Base-by-base conservation (phyloP, 1,139 yeast genomes). In the Protomyces macrosporus region DNA sequence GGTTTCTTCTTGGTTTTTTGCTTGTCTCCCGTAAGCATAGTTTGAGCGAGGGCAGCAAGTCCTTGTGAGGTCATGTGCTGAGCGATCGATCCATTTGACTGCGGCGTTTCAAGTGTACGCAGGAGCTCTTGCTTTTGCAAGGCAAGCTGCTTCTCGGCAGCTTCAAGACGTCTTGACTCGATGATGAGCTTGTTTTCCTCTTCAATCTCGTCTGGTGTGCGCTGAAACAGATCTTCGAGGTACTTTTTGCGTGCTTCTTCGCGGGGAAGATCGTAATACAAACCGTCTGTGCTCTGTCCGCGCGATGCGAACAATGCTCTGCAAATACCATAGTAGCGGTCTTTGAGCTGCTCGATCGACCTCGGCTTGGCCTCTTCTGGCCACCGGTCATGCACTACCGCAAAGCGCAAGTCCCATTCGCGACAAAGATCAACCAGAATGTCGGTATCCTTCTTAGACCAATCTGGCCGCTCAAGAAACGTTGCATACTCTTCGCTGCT, bases 201-300 rank as follows among this genome's bases (percentile, higher is more conserved):
- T 0, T 98, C 98, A 51, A 93, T 89, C 73, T 93, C 98, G 0
- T 97, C 96, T 0, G 98, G 97, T 3, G 95, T 86, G 69, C 99
- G 79, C 63, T 84, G 84, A 55, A 93, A 78, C 39, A 93, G 77
- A 68, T 88, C 83, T 70, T 86, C 87, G 61, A 93, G 77, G 72
- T 93, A 93, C 62, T 83, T 83, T 70, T 91, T 93, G 69, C 98
- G 82, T 69, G 86, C 89, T 33, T 81, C 68, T 73, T 95, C 98
- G 68, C 83, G 84, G 33, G 75, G 79, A 69, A 85, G 86, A 40
- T 89, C 84, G 72, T 81, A 93, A 39, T 79, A 75, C 75, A 86
- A 74, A 53, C 75, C 69, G 50, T 76, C 80, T 53, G 74, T 66
- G 14, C 71, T 70, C 14, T 65, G 66, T n/a, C 70, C 64, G 33